Percentiles rank a stretch among this genome's conserved stretches.
Conservation (phyloP, 176 grass and related monocot species). For the Aegilops tauschii region DNA sequence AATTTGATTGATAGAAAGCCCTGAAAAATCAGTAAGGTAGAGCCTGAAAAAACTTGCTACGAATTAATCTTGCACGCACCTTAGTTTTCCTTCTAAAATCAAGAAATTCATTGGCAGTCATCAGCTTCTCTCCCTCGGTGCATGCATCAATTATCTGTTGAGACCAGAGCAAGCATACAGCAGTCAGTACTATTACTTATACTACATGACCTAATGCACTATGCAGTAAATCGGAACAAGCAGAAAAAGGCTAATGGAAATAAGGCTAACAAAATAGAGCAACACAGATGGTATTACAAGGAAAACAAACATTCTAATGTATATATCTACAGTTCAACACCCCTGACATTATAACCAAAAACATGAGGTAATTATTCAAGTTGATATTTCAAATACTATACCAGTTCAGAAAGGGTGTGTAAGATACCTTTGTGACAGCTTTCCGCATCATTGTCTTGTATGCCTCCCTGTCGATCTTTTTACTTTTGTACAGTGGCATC, state of each 20-base stretch:
- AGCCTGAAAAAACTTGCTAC: constrained; percentile 16
- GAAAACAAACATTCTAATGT: constrained; percentile 14
- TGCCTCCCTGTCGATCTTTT: constrained; percentile 66
- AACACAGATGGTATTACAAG: not conserved
- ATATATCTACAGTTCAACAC: constrained; percentile 3
- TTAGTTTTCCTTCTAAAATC: constrained; percentile 88
- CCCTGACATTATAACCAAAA: constrained; percentile 14
- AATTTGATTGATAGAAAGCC: constrained; percentile 20
- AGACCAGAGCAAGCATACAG: constrained; percentile 28
- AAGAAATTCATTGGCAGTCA: constrained; percentile 87
- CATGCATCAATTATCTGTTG: constrained; percentile 83
- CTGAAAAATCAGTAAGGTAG: not conserved
- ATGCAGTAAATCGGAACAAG: constrained; percentile 1
- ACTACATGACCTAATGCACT: constrained; percentile 27
- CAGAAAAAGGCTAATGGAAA: constrained; percentile 14
- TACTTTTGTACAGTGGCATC: constrained; percentile 91
- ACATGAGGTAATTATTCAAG: constrained; percentile 1
- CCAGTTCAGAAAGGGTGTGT: constrained; percentile 14
- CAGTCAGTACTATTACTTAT: constrained; percentile 36
- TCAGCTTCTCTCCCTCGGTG: constrained; percentile 82
- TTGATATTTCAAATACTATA: not conserved
- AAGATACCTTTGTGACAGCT: constrained; percentile 87
- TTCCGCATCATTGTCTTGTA: constrained; percentile 97
- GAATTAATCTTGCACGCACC: constrained; percentile 60
- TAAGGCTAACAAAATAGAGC: constrained; percentile 24